A percentile compares a stretch with the other conserved stretches of the same genome.
These are phyloP conservation scores for Drosera spatulata DNA, from an alignment of 179 eudicot species.

Conservation along the genomic window DNA sequence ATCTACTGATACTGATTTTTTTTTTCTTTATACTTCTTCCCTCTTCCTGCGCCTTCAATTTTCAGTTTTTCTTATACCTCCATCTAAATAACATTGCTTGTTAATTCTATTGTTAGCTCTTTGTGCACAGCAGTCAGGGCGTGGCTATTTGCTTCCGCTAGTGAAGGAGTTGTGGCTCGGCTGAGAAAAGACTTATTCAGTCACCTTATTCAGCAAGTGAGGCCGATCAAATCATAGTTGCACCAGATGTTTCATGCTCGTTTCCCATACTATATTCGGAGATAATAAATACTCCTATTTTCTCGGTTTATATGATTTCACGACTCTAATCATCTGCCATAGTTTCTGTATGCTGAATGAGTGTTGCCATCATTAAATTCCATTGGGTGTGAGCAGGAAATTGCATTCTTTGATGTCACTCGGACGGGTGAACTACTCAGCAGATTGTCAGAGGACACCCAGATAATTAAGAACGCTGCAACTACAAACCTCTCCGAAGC, in stretches of 20 bases:
- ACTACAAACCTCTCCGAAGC: constrained; percentile 95
- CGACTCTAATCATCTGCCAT: too few species aligned
- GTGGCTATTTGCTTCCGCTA: constrained; percentile 79
- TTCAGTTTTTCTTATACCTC: too few species aligned
- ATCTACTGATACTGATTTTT: background rate
- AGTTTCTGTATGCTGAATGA: too few species aligned
- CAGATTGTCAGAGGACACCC: constrained; percentile 89
- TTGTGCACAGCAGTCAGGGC: constrained; percentile 62
- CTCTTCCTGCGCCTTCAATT: too few species aligned
- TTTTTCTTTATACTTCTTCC: background rate
- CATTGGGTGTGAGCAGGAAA: constrained; percentile 34
- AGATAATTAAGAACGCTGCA: constrained; percentile 88
- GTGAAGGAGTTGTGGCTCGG: constrained; percentile 91
- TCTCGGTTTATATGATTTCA: too few species aligned
- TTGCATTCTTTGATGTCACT: constrained; percentile 87
- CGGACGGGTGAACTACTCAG: constrained; percentile 86
- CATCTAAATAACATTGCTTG: background rate
- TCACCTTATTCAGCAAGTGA: constrained; percentile 67
- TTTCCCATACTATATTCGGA: too few species aligned
- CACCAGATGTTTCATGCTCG: too few species aligned
- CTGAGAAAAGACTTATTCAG: constrained; percentile 66
- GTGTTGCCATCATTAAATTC: too few species aligned
- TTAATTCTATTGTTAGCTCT: constrained; percentile 30
- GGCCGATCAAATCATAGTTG: background rate
- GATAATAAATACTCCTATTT: too few species aligned